Evolutionary conservation across 257 asterid species (phyloP).

Genomic region (Apocynum venetum): DNA sequence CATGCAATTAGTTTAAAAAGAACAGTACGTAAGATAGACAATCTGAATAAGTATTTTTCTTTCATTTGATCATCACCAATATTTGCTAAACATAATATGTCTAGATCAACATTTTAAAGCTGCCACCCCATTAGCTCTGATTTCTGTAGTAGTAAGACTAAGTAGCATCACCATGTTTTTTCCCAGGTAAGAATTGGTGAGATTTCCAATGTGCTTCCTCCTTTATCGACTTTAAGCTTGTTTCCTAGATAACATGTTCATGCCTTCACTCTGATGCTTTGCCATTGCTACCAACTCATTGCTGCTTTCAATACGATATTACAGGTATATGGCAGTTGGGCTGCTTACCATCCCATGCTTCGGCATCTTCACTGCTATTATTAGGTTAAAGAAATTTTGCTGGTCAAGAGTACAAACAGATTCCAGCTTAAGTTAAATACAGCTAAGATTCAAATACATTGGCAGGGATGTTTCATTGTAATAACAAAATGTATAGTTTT

Average conservation of each 20-base stretch:
- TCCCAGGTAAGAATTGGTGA: not conserved
- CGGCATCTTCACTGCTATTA: slow-evolving; percentile 38
- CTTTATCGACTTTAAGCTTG: too few species aligned
- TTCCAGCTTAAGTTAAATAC: slow-evolving; percentile 4
- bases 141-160: not conserved
- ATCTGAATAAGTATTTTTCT: too few species aligned
- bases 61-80: too few species aligned
- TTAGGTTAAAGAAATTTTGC: slow-evolving; percentile 34
- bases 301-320: slow-evolving; percentile 7
- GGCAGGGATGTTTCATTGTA: not conserved
- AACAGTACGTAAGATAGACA: too few species aligned
- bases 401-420: slow-evolving; percentile 26
- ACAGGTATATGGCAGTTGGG: slow-evolving; percentile 66
- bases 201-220: too few species aligned
- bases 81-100: too few species aligned
- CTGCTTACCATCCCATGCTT: slow-evolving; percentile 55
- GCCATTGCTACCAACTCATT: not conserved
- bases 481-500: slow-evolving; percentile 3
- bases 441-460: not conserved
- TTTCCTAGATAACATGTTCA: not conserved
- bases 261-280: not conserved
- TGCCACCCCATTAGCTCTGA: not conserved
- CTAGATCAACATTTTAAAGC: too few species aligned
- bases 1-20: too few species aligned
- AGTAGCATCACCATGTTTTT: not conserved